phyloP scores from a whole-genome alignment of 163 green algal genomes.

The Chlorella variabilis region DNA sequence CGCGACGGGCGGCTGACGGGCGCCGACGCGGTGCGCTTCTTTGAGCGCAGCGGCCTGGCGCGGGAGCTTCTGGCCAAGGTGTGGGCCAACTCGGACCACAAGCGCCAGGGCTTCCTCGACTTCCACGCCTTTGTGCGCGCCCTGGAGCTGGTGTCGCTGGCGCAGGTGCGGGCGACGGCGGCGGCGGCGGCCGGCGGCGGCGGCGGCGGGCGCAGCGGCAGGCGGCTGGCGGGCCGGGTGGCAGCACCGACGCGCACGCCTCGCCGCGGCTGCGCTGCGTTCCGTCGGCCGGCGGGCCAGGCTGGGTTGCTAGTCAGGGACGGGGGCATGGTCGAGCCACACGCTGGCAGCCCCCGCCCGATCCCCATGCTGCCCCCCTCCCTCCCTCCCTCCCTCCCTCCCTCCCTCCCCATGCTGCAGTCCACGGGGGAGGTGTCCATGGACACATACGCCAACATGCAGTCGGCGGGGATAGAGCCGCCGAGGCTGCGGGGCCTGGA shows the following conservation, averaged over 20 bases:
- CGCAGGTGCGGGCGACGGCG: constrained; percentile 58
- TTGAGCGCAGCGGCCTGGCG: constrained; percentile 80
- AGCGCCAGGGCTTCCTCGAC: constrained; percentile 85
- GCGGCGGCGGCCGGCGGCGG: background rate
- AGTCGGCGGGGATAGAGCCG: constrained; percentile 35
- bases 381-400: too few species aligned
- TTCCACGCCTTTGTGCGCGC: constrained; percentile 80
- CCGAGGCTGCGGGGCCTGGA: constrained; percentile 38
- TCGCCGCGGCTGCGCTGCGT: too few species aligned
- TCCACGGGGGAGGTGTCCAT: constrained; percentile 53
- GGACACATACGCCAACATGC: constrained; percentile 45
- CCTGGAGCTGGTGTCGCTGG: constrained; percentile 91
- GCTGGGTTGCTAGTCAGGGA: too few species aligned
- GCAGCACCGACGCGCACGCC: too few species aligned
- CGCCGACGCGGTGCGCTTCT: constrained; percentile 88
- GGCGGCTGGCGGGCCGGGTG: too few species aligned
- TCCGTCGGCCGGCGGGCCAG: too few species aligned
- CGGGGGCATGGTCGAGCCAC: too few species aligned
- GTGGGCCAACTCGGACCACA: constrained; percentile 72
- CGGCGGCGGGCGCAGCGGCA: too few species aligned
- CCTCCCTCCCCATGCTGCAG: constrained; percentile 31
- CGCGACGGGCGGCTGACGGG: constrained; percentile 66
- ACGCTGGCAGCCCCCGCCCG: too few species aligned
- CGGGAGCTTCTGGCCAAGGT: constrained; percentile 79
- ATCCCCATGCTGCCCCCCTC: too few species aligned